Base-by-base conservation (phyloP, 1,139 yeast species). In the Candida gigantensis region DNA sequence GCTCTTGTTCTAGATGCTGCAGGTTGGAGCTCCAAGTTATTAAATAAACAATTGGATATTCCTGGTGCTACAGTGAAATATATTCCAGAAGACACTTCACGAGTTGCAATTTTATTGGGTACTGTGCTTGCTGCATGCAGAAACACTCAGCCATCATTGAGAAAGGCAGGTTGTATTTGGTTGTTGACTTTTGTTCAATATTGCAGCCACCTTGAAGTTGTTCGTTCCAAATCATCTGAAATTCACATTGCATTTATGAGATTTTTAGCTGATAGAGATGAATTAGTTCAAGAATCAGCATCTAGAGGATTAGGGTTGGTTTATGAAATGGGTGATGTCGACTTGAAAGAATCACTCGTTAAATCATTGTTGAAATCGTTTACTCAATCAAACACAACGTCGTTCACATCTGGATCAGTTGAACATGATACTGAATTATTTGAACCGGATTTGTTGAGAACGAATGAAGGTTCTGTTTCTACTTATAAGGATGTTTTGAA, bases 151-250 rank as follows among this genome's bases (percentile, higher is more conserved):
- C 97, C 96, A 1, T 61, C 82, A 1, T 57, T 84, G 30, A 69
- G 94, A 43, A 83, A 77, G 46, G 85, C 92, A 1, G 78, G 90
- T 0, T 87, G 96, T 59, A 76, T 90, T 27, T 89, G 97, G 95
- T 65, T 92, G 14, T 66, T 92, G 13, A 84, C 96, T 1, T 52
- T 89, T 32, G 82, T 81, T 6, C 95, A 88, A 51, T 86, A 77
- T 50, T 81, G 90, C 53, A 80, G 83, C 2, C 69, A 74, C 30
- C 55, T 71, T 5, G 53, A 66, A 0, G 57, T 57, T 0, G 61
- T 85, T 1, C 58, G 62, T 37, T 63, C 60, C 1, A 64, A 64
- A 13, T 64, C 87, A 1, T 60, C 73, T 5, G 75, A 72, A 27
- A 77, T 89, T 28, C 97, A 92, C 55, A 54, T 74, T 7, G 65